These are phyloP conservation scores for Leccinum subatratum DNA, from an alignment of 1,284 basidiomycete species.

Conservation along the genomic window DNA sequence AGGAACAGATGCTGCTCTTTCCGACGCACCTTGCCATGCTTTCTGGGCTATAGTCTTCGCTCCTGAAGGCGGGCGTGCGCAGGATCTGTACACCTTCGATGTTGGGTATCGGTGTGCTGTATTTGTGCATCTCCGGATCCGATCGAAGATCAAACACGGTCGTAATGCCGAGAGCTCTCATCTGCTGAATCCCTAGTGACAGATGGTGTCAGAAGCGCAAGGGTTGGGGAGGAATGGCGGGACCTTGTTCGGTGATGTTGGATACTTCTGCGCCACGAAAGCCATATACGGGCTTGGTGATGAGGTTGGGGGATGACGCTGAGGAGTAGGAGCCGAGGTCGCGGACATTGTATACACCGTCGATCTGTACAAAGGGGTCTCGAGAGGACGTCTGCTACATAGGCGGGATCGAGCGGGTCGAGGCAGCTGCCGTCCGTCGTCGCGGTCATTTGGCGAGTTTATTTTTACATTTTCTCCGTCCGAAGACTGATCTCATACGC, in stretches of 20 bases:
- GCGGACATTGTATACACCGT: conserved; percentile 68
- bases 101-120: conserved; percentile 55
- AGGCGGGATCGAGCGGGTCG: conserved; percentile 59
- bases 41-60: conserved; percentile 74
- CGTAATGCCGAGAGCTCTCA: conserved; percentile 58
- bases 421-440: conserved; percentile 33
- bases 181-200: conserved; percentile 48
- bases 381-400: conserved; percentile 59
- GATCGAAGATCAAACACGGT: conserved; percentile 71
- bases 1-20: conserved; percentile 19
- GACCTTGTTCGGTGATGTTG: conserved; percentile 63
- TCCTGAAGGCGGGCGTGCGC: conserved; percentile 62
- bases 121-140: conserved; percentile 71
- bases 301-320: conserved; percentile 40
- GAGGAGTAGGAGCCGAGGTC: conserved; percentile 59
- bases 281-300: conserved; percentile 53
- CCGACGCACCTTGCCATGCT: conserved; percentile 72
- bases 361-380: conserved; percentile 60
- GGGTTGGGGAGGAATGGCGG: conserved; percentile 17
- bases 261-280: conserved; percentile 70
- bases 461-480: no score
- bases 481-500: no score
- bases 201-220: conserved; percentile 5
- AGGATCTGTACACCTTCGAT: conserved; percentile 59
- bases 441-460: conserved; percentile 21